Conservation (phyloP, 352 stramenopile genomes). For the Pythium graminicola region DNA sequence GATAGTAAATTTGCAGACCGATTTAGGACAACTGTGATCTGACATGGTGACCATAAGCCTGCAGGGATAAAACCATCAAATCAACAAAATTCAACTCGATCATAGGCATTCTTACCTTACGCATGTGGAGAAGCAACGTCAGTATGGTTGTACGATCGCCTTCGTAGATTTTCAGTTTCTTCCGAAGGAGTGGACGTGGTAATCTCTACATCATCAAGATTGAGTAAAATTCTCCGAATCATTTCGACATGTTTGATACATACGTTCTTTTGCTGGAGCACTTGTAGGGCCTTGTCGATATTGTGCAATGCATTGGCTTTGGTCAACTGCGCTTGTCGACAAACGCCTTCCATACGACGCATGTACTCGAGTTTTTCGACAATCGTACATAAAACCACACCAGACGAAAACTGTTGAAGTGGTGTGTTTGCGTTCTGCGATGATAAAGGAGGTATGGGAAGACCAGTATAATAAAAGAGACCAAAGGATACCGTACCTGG, state of each 20-base stretch:
- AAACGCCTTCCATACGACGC: conserved; percentile 48
- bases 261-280: conserved; percentile 64
- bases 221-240: conserved; percentile 25
- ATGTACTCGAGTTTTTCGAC: conserved; percentile 66
- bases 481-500: conserved; percentile 30
- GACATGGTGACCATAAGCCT: too few species aligned
- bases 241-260: background rate
- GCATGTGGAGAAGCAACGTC: background rate
- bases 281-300: conserved; percentile 53
- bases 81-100: too few species aligned
- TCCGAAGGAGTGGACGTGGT: conserved; percentile 27
- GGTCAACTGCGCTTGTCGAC: conserved; percentile 25
- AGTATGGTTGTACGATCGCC: conserved; percentile 10
- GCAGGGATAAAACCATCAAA: too few species aligned
- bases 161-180: conserved; percentile 30
- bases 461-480: too few species aligned
- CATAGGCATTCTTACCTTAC: conserved; percentile 16
- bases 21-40: too few species aligned
- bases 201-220: conserved; percentile 32
- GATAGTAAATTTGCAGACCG: too few species aligned
- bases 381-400: conserved; percentile 52
- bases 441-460: background rate
- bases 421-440: conserved; percentile 23
- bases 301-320: conserved; percentile 68
- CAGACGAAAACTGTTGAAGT: conserved; percentile 52